Evolutionary conservation across 1,284 basidiomycete genomes (phyloP), one percentile per base, ranked within the genome.

Genomic region (Heliocybe sulcata): DNA sequence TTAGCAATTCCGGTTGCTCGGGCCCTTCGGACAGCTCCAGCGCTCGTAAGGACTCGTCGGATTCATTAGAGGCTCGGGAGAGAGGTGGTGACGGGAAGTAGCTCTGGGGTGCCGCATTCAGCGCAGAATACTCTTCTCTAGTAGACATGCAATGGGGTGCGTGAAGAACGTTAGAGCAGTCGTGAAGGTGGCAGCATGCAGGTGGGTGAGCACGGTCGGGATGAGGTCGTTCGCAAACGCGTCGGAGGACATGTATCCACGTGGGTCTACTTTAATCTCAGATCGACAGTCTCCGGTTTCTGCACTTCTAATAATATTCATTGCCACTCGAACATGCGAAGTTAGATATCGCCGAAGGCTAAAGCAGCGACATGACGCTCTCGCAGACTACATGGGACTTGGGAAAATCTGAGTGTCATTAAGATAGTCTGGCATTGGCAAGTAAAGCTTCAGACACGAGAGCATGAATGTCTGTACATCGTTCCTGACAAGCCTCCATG

Each of bases 31-130:
- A 78, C 53, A 90, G 70, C 69, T 94, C 91, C 38, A 94, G 75
- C 25, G 85, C 87, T 54, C 88, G 80, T 55, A 93, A 71, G 14
- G 86, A 88, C 56, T 86, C 84, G 54, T 84, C 79, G 2, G 90
- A 92, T 57, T 85, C 85, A 54, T 77, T 72, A 14, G 85, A 85
- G 52, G 74, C 68, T 57, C 75, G 77, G 53, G 75, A 72, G 11
- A 71, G 72, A 14, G 75, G 70, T 45, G 77, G 72, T 35, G 79
- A 68, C 12, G 69, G 69, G 12, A 69, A 65, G 57, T 72, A 69
- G 22, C 23, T 26, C 25, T 49, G 47, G 23, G 22, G 23, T 49
- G 47, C 22, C 38, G 38, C 19, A n/a, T 49, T 49, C 47, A 49
- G 22, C 22, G 47, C 47, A 6, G 47, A 49, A 22, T 49, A 49